Base-by-base conservation (phyloP, 768 basidiomycete species). In the Postia placenta region DNA sequence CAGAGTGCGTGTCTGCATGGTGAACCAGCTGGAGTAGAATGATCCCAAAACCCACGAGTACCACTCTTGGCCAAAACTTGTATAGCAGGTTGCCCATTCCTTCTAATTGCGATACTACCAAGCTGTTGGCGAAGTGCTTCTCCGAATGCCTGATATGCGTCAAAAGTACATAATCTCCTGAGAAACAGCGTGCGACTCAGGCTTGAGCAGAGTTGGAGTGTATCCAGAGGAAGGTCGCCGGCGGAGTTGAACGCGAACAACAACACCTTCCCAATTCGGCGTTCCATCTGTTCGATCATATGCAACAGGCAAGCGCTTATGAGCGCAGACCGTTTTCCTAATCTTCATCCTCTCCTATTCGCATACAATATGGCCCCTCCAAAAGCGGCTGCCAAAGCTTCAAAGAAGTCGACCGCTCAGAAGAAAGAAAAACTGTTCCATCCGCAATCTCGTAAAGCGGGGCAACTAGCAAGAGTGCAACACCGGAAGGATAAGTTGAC, bases 401-500 rank as follows among this genome's bases (percentile, higher is more conserved):
- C 48, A 15, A 59, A 51, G 27, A 66, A 64, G 52, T 45, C 53
- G 22, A 62, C 61, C 44, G 50, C 60, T 3, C 63, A 60, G 26
- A 87, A 81, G 64, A 87, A 81, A 67, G 87, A 88, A 60, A 92
- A 92, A 58, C 56, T 91, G 9, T 85, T 84, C 54, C 90, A 92
- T 61, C 90, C 90, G 3, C 73, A 83, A 41, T 92, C 90, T 19
- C 75, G 90, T 52, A 92, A 92, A 68, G 90, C 90, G 2, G 80
- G 74, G 11, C 88, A 91, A 60, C 72, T 90, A 12, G 71, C 76
- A 14, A 78, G 88, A 19, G 73, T 78, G 48, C 78, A 82, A 20
- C 63, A 87, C 33, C 76, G 90, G 52, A 87, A 87, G 56, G 73
- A 73, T 19, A 89, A 82, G 61, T 70, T 92, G 15, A 74, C 73